A percentile compares a stretch with the other conserved stretches of the same genome.
These are phyloP conservation scores for Tulasnella calospora DNA, from an alignment of 768 basidiomycete species.

Conservation along the genomic window DNA sequence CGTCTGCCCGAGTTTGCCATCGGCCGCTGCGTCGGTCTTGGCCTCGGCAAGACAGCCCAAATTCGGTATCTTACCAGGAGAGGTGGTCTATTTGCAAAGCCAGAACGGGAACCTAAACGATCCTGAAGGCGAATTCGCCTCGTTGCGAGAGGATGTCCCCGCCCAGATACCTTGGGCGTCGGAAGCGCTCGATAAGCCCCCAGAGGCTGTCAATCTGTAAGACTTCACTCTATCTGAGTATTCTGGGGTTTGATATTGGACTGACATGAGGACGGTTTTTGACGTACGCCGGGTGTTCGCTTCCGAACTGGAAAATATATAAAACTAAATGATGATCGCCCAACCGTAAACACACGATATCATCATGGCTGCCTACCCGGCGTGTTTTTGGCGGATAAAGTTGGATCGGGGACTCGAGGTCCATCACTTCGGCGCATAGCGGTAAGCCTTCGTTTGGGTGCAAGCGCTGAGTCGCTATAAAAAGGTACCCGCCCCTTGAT, in stretches of 20 bases:
- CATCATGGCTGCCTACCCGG: neutral
- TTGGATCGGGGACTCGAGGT: conserved; percentile 63
- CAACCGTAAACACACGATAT: neutral
- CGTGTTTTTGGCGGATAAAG: neutral
- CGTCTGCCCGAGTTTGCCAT: neutral
- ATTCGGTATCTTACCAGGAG: conserved; percentile 31
- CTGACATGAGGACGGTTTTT: neutral
- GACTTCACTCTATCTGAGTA: conserved; percentile 8
- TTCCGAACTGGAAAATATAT: neutral
- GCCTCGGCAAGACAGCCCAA: neutral
- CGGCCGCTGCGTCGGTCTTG: neutral
- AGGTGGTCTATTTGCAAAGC: conserved; percentile 74
- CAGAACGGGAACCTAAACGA: conserved; percentile 78
- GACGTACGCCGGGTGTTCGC: neutral
- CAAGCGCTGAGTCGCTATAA: neutral
- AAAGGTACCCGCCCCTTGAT: neutral
- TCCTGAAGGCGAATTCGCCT: conserved; percentile 54
- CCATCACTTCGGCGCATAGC: conserved; percentile 80
- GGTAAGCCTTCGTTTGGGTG: conserved; percentile 44
- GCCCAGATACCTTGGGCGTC: conserved; percentile 67
- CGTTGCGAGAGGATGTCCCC: conserved; percentile 62
- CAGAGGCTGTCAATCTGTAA: conserved; percentile 93
- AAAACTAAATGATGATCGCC: neutral
- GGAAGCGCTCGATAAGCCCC: conserved; percentile 69
- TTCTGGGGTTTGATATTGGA: neutral